Evolutionary conservation across 2,329 filamentous ascomycete species (phyloP).

Genomic region (Exophiala xenobiotica): DNA sequence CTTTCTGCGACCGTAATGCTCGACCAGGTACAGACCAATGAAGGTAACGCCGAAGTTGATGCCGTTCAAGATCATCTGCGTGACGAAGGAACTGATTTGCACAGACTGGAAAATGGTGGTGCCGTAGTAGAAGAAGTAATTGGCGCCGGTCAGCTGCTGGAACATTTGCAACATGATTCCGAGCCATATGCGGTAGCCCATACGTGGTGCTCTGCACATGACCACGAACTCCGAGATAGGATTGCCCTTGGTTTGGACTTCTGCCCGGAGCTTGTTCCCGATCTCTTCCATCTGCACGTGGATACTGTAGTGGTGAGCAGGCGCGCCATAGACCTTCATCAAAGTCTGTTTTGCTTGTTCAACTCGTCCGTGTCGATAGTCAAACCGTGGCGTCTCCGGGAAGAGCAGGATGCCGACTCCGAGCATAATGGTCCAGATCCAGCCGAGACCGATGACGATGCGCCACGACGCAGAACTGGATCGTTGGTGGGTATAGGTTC

Average conservation of each 20-base stretch:
- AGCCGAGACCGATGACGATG: constrained; percentile 56
- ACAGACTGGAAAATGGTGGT: constrained; percentile 60
- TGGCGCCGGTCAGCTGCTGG: constrained; percentile 49
- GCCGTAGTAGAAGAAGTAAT: constrained; percentile 51
- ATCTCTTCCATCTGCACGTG: constrained; percentile 23
- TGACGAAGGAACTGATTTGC: constrained; percentile 47
- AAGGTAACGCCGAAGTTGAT: constrained; percentile 65
- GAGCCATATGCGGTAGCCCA: constrained; percentile 43
- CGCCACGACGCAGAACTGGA: constrained; percentile 40
- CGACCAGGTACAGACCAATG: constrained; percentile 66
- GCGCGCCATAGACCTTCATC: constrained; percentile 54
- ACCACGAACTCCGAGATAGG: constrained; percentile 43
- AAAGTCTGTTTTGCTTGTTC: constrained; percentile 53
- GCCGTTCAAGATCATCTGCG: constrained; percentile 65
- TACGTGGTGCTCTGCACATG: constrained; percentile 48
- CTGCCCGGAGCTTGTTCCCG: constrained; percentile 38
- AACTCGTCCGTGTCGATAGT: constrained; percentile 53
- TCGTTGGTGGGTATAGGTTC: constrained; percentile 33
- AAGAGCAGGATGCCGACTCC: constrained; percentile 54
- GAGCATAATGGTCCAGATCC: constrained; percentile 55
- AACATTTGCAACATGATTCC: constrained; percentile 49
- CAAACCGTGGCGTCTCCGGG: constrained; percentile 58
- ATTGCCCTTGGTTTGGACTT: constrained; percentile 51
- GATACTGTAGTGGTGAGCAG: constrained; percentile 55
- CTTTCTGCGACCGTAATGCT: constrained; percentile 66